These are phyloP conservation scores for Citrus mangshanensis DNA, from an alignment of 345 rosid genomes.

Conservation along the genomic window DNA sequence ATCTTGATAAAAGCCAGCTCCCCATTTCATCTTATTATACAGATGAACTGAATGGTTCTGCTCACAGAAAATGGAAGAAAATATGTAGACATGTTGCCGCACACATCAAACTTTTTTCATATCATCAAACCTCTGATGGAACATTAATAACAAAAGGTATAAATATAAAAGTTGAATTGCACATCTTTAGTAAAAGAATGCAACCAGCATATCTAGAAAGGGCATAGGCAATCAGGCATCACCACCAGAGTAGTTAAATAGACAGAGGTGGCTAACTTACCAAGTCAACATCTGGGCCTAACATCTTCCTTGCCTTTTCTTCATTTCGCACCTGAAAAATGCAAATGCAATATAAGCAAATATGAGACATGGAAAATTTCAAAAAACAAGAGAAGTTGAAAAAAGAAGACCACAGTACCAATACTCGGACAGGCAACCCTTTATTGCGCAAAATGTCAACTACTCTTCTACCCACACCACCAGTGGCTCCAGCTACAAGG, in stretches of 20 bases:
- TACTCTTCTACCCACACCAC: conserved; percentile 92
- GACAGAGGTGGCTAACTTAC: conserved; percentile 33
- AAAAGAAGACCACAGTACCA: conserved; percentile 44
- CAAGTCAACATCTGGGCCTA: conserved; percentile 79
- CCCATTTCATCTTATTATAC: background rate
- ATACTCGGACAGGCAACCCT: conserved; percentile 67
- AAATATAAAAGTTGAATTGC: background rate
- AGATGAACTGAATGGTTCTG: background rate
- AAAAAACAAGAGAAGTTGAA: background rate
- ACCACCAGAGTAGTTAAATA: background rate
- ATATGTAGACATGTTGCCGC: too few relatives aligned
- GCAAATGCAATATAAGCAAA: background rate
- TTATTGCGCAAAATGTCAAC: conserved; percentile 61
- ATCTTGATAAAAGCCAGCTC: background rate
- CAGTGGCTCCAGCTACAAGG: conserved; percentile 92
- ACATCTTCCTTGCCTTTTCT: conserved; percentile 81
- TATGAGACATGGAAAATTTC: background rate
- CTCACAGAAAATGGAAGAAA: background rate
- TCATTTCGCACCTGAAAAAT: conserved; percentile 73
- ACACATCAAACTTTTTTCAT: background rate
- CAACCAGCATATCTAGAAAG: background rate
- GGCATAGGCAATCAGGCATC: background rate
- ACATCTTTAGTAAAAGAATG: background rate
- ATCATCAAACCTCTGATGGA: background rate
- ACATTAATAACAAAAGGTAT: background rate